Evolutionary conservation across 768 basidiomycete genomes (phyloP).

Genomic region (Kwoniella dejecticola): DNA sequence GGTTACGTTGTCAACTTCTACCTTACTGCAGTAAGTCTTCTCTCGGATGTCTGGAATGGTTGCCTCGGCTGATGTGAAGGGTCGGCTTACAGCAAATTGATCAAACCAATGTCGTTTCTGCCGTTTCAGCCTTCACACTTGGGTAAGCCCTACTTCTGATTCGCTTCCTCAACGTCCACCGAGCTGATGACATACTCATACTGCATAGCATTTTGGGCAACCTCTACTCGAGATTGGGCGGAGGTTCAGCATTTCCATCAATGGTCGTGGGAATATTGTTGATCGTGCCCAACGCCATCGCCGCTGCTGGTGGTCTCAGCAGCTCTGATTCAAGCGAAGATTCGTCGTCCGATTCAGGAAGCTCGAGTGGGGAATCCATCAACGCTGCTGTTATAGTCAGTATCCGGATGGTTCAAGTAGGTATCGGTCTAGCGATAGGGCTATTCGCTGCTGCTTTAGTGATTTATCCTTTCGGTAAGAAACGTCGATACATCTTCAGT

Average conservation of each 20-base stretch:
- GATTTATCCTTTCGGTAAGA: conserved; percentile 47
- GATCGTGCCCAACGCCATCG: conserved; percentile 44
- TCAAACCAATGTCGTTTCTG: conserved; percentile 40
- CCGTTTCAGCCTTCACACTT: conserved; percentile 42
- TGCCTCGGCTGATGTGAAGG: too few species aligned
- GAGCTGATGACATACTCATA: neutral
- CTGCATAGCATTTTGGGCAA: conserved; percentile 35
- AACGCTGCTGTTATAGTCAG: conserved; percentile 36
- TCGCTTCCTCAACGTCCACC: neutral
- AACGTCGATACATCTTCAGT: conserved; percentile 42
- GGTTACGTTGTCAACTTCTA: conserved; percentile 44
- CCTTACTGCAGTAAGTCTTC: conserved; percentile 15
- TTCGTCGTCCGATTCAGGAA: conserved; percentile 10
- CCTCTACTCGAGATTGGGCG: conserved; percentile 40
- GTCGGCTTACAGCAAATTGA: conserved; percentile 23
- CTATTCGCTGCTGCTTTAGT: conserved; percentile 44
- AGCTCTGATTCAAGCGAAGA: conserved; percentile 11
- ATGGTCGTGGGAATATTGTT: conserved; percentile 50
- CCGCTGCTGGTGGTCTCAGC: conserved; percentile 41
- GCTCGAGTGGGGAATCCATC: conserved; percentile 16
- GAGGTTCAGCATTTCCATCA: conserved; percentile 47
- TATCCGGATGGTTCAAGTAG: conserved; percentile 45
- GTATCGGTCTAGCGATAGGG: conserved; percentile 47
- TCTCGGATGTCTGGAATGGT: neutral
- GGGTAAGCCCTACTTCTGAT: conserved; percentile 25